These are phyloP conservation scores for Tremella yokohamensis DNA, from an alignment of 768 basidiomycete species.

Conservation along the genomic window DNA sequence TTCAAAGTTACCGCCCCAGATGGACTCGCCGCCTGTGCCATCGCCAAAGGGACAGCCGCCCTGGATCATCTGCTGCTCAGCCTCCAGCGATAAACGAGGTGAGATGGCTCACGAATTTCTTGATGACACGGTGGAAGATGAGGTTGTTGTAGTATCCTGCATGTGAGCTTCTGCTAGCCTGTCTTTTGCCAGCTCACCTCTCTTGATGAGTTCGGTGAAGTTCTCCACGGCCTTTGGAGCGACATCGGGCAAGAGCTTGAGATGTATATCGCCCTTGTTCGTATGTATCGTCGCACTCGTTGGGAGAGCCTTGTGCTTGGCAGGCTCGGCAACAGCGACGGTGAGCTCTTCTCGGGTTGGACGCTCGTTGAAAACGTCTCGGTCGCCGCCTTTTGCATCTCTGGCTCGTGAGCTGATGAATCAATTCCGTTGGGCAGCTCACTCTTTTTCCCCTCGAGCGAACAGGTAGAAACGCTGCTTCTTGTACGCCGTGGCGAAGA, in stretches of 20 bases:
- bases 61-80: constrained; percentile 54
- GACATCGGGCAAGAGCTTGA: constrained; percentile 70
- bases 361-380: constrained; percentile 96
- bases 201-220: constrained; percentile 86
- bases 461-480: constrained; percentile 91
- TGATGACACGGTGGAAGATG: constrained; percentile 94
- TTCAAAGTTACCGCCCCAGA: constrained; percentile 92
- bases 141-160: constrained; percentile 79
- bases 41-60: constrained; percentile 88
- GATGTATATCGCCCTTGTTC: constrained; percentile 79
- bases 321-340: constrained; percentile 58
- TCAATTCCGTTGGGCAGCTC: constrained; percentile 14
- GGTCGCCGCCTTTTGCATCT: constrained; percentile 74
- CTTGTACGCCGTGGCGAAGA: constrained; percentile 91
- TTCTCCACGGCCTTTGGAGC: constrained; percentile 97
- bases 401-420: constrained; percentile 52
- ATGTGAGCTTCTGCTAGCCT: background rate
- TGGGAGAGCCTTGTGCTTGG: constrained; percentile 60
- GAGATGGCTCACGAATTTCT: constrained; percentile 68
- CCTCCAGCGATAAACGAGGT: background rate
- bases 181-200: constrained; percentile 48
- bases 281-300: constrained; percentile 88
- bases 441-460: constrained; percentile 78
- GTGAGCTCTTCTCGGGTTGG: constrained; percentile 95
- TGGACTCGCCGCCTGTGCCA: constrained; percentile 87